A percentile compares a stretch with the other conserved stretches of the same genome.
phyloP scores from a whole-genome alignment of 1,284 basidiomycete genomes.

The Tilletia setariae region DNA sequence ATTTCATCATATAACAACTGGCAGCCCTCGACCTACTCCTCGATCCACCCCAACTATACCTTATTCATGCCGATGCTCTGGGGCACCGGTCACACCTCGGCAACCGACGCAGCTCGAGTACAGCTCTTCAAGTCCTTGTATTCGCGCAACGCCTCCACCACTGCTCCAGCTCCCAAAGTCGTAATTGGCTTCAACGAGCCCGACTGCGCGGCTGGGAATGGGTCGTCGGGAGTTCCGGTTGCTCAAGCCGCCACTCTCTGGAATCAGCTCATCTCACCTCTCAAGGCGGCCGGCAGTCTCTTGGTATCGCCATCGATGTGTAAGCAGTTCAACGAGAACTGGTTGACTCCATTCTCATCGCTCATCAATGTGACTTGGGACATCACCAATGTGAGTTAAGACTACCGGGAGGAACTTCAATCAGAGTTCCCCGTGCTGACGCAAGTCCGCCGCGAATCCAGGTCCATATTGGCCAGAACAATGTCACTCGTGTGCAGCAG shows the following conservation, averaged over 20 bases:
- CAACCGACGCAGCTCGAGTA: not conserved
- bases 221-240: conserved; percentile 34
- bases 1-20: conserved; percentile 1
- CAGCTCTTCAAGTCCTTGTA: not conserved
- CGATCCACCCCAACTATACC: not conserved
- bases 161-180: not conserved
- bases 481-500: not conserved
- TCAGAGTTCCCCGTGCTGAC: too few species aligned
- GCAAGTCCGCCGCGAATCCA: too few species aligned
- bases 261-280: conserved; percentile 37
- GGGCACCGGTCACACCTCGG: not conserved
- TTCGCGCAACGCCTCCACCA: not conserved
- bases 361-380: not conserved
- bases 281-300: conserved; percentile 28
- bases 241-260: conserved; percentile 30
- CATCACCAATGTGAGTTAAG: conserved; percentile 12
- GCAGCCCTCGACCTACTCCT: not conserved
- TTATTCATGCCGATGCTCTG: not conserved
- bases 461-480: conserved; percentile 10
- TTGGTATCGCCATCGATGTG: conserved; percentile 14
- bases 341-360: conserved; percentile 13
- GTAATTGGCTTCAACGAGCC: conserved; percentile 32
- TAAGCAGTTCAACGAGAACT: conserved; percentile 16
- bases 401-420: too few species aligned
- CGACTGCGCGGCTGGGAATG: conserved; percentile 22